Evolutionary conservation across 768 basidiomycete genomes (phyloP).

Genomic region (Hydnum rufescens): DNA sequence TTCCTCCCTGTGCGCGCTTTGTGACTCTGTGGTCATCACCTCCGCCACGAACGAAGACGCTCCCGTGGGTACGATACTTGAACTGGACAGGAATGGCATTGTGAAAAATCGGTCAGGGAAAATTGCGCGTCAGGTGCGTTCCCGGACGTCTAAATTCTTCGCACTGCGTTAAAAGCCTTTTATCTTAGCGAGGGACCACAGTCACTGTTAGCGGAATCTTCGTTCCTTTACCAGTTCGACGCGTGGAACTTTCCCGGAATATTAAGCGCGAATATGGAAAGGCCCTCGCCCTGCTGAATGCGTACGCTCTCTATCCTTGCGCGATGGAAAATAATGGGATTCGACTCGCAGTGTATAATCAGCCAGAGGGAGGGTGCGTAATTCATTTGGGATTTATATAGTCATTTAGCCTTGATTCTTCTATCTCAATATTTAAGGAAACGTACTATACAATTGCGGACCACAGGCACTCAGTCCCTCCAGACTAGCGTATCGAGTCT

Average conservation of each 20-base stretch:
- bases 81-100: slow-evolving; percentile 46
- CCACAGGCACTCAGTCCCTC: slow-evolving; percentile 42
- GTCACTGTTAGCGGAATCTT: slow-evolving; percentile 55
- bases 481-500: slow-evolving; percentile 48
- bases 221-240: slow-evolving; percentile 63
- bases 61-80: slow-evolving; percentile 64
- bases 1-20: slow-evolving; percentile 76
- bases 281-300: slow-evolving; percentile 58
- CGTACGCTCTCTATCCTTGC: slow-evolving; percentile 80
- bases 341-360: slow-evolving; percentile 54
- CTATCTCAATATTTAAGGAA: slow-evolving; percentile 17
- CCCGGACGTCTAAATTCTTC: not conserved
- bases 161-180: not conserved
- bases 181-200: slow-evolving; percentile 64
- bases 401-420: not conserved
- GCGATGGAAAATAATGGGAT: slow-evolving; percentile 36
- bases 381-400: not conserved
- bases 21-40: slow-evolving; percentile 43
- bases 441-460: slow-evolving; percentile 42
- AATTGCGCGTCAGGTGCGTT: slow-evolving; percentile 55
- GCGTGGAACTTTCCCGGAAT: slow-evolving; percentile 81
- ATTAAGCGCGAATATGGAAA: slow-evolving; percentile 79
- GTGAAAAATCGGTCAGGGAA: slow-evolving; percentile 32
- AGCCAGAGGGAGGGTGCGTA: slow-evolving; percentile 46
- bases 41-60: slow-evolving; percentile 54